Base-by-base conservation (phyloP, 176 grass and related monocot species). In the Bothriochloa decipiens region DNA sequence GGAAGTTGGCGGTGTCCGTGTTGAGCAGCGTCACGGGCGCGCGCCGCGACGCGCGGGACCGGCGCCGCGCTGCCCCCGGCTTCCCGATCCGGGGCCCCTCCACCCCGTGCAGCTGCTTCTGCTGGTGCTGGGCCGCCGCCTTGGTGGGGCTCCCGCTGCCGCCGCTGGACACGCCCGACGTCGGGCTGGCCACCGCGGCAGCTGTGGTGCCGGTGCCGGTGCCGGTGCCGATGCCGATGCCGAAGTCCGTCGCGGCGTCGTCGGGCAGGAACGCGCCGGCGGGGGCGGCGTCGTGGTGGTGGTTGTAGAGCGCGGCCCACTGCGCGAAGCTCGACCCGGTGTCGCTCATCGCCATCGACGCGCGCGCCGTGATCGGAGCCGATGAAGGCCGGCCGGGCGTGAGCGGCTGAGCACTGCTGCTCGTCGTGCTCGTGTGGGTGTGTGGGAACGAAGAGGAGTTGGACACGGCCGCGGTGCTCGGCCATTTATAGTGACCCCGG, bases 21-120 rank as follows among this genome's bases (percentile, higher is more conserved):
- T 96, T 99, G 74, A 99, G 91, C 70, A 99, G 79, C 70, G 96
- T 96, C 13, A 93, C 91, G 2, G 96, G 96, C 17, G 96, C 89
- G 41, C 94, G 80, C 8, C 94, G 85, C 46, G 94, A 97, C 65
- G 94, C 91, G 6, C 94, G 43, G 1, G 94, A 86, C 35, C 94
- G 80, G 13, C 92, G 61, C 41, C 87, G 81, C 57, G 57, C 22
- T 22, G 18, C 52, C 53, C 1, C 15, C 23, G 89, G 88, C 87
- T 97, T 97, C 6, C 89, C 94, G 9, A 71, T 52, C 10, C 91
- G 78, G 0, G 83, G 55, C 13, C 91, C 89, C 39, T 89, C 87
- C 3, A 80, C 52, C 20, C 50, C 84, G 13, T 15, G 62, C 25
- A 64, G 61, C 29, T 32, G 29, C 29, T 32, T 1, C 29, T 32